phyloP scores from a whole-genome alignment of 2,329 filamentous ascomycete species.

The Fusarium begoniae region DNA sequence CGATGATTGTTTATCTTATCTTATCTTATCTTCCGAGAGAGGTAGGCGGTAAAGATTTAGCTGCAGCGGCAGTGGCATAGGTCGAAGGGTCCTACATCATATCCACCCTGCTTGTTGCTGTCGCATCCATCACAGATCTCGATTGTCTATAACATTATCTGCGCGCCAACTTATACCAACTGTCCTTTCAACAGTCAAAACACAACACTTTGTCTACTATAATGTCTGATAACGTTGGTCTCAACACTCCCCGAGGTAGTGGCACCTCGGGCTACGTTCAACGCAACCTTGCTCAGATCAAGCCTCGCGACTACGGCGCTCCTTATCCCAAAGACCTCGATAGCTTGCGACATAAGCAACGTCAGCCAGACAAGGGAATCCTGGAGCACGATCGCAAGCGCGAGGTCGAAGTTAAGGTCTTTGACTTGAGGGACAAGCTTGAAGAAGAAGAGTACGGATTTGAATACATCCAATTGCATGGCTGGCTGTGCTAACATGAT shows the following conservation, averaged over 20 bases:
- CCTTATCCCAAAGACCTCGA: conserved; percentile 80
- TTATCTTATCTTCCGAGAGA: conserved; percentile 24
- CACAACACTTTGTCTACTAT: background rate
- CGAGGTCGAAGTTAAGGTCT: conserved; percentile 90
- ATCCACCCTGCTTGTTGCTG: conserved; percentile 6
- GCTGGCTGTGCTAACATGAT: conserved; percentile 8
- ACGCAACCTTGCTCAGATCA: conserved; percentile 89
- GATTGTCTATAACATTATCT: background rate
- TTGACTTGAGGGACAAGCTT: conserved; percentile 88
- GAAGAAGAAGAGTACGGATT: conserved; percentile 81
- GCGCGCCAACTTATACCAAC: background rate
- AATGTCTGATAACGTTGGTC: conserved; percentile 98
- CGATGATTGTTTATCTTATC: conserved; percentile 26
- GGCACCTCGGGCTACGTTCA: conserved; percentile 98
- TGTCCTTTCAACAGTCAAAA: background rate
- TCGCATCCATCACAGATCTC: conserved; percentile 11
- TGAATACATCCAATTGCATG: background rate
- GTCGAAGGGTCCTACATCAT: conserved; percentile 27
- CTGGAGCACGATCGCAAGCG: conserved; percentile 93
- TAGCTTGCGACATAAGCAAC: conserved; percentile 75
- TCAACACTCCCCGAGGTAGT: conserved; percentile 91
- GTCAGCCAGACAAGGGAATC: conserved; percentile 90
- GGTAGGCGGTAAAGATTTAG: conserved; percentile 12
- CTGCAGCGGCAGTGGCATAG: background rate
- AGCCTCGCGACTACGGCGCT: conserved; percentile 80